Evolutionary conservation across 1,284 basidiomycete genomes (phyloP).

Genomic region (Ustilago bromivora): DNA sequence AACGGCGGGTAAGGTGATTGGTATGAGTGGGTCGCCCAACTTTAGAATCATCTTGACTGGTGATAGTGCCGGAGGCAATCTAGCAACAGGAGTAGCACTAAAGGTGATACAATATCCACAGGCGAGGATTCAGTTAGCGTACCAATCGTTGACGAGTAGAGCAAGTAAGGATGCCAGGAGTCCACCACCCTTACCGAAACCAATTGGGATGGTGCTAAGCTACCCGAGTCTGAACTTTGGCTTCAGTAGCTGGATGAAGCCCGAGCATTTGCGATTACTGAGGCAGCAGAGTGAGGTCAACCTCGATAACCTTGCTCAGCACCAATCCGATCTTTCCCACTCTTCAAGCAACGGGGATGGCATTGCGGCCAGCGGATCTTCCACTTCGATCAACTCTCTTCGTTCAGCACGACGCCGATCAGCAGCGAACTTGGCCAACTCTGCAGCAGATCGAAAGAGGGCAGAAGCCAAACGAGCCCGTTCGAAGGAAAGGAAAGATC

Average conservation of each 20-base stretch:
- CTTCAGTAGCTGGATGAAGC: slow-evolving; percentile 92
- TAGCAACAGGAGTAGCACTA: slow-evolving; percentile 56
- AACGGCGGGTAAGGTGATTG: slow-evolving; percentile 82
- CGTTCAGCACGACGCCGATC: slow-evolving; percentile 28
- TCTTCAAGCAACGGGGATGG: background rate
- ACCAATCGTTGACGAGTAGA: slow-evolving; percentile 24
- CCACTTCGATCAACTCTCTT: slow-evolving; percentile 26
- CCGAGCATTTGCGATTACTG: slow-evolving; percentile 83
- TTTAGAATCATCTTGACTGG: slow-evolving; percentile 60
- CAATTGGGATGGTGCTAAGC: slow-evolving; percentile 83
- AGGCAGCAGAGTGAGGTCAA: slow-evolving; percentile 72
- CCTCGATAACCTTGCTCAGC: slow-evolving; percentile 51
- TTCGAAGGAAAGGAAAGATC: slow-evolving; percentile 42
- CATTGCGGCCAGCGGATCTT: background rate
- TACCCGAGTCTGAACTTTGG: slow-evolving; percentile 87
- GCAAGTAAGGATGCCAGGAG: slow-evolving; percentile 8
- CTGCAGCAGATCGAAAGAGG: slow-evolving; percentile 27
- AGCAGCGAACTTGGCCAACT: slow-evolving; percentile 30
- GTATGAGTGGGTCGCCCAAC: slow-evolving; percentile 74
- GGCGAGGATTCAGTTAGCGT: slow-evolving; percentile 58
- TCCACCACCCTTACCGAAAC: slow-evolving; percentile 72
- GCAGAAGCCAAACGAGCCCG: slow-evolving; percentile 33
- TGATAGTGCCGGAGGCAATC: slow-evolving; percentile 63
- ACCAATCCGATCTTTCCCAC: slow-evolving; percentile 9
- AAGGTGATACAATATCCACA: slow-evolving; percentile 65